Evolutionary conservation across 1,284 basidiomycete genomes (phyloP).

Genomic region (Austroboletus niveus): DNA sequence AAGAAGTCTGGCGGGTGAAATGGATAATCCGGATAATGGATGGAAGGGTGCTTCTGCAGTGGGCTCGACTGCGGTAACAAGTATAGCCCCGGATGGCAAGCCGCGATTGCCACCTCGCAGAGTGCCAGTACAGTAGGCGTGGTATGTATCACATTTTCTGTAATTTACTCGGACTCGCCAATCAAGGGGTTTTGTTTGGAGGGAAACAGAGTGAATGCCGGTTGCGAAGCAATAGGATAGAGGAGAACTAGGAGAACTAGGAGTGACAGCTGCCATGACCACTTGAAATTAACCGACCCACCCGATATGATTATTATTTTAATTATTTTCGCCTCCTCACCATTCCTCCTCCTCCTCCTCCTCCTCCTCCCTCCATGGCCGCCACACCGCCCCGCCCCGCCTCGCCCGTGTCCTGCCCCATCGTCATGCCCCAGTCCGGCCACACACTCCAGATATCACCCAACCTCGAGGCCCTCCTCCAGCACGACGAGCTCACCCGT

Average conservation of each 20-base stretch:
- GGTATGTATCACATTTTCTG: no score
- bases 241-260: no score
- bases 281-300: no score
- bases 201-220: no score
- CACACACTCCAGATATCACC: conserved; percentile 51
- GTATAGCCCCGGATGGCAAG: conserved; percentile 14
- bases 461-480: conserved; percentile 59
- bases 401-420: conserved; percentile 9
- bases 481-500: conserved; percentile 51
- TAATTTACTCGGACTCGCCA: no score
- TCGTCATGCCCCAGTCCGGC: not conserved
- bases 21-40: not conserved
- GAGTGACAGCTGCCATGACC: no score
- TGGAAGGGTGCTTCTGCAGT: not conserved
- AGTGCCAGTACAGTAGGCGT: conserved; percentile 9
- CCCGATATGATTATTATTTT: no score
- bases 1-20: conserved; percentile 26
- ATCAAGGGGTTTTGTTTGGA: no score
- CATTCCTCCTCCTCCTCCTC: not conserved
- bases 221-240: no score
- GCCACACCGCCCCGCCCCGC: conserved; percentile 20
- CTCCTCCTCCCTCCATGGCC: conserved; percentile 11
- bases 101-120: conserved; percentile 40
- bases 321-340: not conserved
- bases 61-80: not conserved